Percentiles rank a stretch among this genome's conserved stretches.
Evolutionary conservation across 176 grass and related monocot genomes (phyloP).

Genomic region (Oryza longistaminata): DNA sequence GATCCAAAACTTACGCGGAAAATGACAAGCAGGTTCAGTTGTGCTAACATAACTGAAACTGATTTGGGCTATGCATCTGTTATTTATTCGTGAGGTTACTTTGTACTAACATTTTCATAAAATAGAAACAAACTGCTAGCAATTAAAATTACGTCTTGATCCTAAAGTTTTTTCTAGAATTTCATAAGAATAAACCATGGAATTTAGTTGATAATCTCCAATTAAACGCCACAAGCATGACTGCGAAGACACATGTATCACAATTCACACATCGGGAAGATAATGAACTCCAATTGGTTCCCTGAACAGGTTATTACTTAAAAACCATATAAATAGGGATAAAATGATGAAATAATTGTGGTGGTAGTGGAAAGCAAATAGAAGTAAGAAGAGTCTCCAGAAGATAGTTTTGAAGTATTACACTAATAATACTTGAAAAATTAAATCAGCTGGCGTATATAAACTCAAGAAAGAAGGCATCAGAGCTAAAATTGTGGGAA

Average conservation of each 20-base stretch:
- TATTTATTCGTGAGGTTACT: neutral
- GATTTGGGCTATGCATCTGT: neutral
- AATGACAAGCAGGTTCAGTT: neutral
- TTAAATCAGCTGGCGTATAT: neutral
- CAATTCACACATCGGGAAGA: neutral
- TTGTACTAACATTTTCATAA: neutral
- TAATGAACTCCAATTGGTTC: neutral
- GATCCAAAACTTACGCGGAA: conserved; percentile 11
- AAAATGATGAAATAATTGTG: neutral
- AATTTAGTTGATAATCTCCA: neutral
- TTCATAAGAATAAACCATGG: neutral
- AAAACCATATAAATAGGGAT: neutral
- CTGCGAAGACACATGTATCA: neutral
- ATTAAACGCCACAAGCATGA: neutral
- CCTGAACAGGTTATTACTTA: neutral
- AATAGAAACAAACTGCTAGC: neutral
- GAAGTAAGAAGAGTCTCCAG: too few relatives aligned
- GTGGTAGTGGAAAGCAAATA: neutral
- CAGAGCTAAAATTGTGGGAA: neutral
- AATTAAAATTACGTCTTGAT: neutral
- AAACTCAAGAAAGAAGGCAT: neutral
- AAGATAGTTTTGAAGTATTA: neutral
- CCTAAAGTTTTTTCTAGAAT: neutral
- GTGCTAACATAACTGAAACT: neutral
- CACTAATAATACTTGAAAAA: neutral